Percentiles rank a stretch among this genome's conserved stretches.
phyloP scores from a whole-genome alignment of 2,329 filamentous ascomycete species.

The Scedosporium aurantiacum region DNA sequence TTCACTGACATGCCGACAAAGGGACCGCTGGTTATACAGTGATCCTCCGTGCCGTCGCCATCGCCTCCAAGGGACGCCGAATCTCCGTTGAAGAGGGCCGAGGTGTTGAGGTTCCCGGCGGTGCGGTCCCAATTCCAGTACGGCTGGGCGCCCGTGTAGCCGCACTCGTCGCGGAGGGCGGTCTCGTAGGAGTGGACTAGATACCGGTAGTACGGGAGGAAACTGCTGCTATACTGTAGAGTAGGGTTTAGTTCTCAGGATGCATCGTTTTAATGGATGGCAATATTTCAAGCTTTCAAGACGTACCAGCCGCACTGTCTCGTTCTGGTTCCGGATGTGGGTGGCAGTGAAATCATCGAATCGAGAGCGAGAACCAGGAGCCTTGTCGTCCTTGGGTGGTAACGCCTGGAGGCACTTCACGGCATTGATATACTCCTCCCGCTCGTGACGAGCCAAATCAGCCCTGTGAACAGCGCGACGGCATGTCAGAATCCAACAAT shows the following conservation, averaged over 20 bases:
- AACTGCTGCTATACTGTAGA: conserved; percentile 9
- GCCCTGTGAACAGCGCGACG: background rate
- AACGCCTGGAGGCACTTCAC: conserved; percentile 30
- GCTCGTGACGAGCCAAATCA: conserved; percentile 14
- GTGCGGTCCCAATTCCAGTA: conserved; percentile 35
- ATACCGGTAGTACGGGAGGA: conserved; percentile 20
- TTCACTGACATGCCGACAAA: conserved; percentile 27
- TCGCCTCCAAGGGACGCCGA: conserved; percentile 32
- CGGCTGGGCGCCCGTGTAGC: conserved; percentile 27
- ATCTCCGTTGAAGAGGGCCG: conserved; percentile 36
- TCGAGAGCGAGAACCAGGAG: conserved; percentile 29
- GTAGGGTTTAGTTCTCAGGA: background rate
- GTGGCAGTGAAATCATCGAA: conserved; percentile 39
- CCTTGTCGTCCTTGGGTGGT: conserved; percentile 23
- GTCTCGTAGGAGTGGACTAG: conserved; percentile 20
- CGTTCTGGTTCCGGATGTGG: conserved; percentile 33
- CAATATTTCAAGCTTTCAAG: background rate
- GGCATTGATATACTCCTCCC: conserved; percentile 29
- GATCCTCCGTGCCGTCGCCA: conserved; percentile 24
- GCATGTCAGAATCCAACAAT: background rate
- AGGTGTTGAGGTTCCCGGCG: conserved; percentile 22
- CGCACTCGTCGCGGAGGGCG: conserved; percentile 20
- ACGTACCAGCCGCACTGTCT: conserved; percentile 21
- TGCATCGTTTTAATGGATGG: background rate
- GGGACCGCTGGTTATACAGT: conserved; percentile 40